phyloP scores from a whole-genome alignment of 768 basidiomycete genomes.

The Xerocomellus amylosporus region DNA sequence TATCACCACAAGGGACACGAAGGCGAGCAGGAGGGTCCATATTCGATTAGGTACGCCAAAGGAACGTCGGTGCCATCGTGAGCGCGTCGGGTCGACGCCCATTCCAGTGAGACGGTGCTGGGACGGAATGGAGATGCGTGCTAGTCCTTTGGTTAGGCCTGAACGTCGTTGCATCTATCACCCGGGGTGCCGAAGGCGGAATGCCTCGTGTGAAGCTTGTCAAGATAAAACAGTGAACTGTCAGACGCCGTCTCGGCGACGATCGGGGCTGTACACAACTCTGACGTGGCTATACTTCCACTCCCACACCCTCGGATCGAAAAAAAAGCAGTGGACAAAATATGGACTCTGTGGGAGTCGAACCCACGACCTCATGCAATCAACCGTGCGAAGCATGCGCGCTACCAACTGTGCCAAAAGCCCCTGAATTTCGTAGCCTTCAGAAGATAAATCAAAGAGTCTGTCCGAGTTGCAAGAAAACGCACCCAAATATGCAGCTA shows the following conservation, averaged over 20 bases:
- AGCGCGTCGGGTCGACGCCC: constrained; percentile 45
- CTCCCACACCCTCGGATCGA: no score
- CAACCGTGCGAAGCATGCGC: constrained; percentile 30
- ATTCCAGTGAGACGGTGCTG: constrained; percentile 41
- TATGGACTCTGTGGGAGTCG: constrained; percentile 35
- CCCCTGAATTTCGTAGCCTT: constrained; percentile 22
- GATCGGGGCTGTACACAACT: neutral
- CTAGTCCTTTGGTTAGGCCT: constrained; percentile 45
- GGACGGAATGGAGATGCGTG: constrained; percentile 52
- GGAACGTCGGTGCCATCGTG: constrained; percentile 53
- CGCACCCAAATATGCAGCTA: neutral
- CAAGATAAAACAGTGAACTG: constrained; percentile 2
- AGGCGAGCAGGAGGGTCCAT: constrained; percentile 57
- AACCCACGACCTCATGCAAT: constrained; percentile 36
- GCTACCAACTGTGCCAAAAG: constrained; percentile 51
- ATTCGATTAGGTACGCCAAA: constrained; percentile 67
- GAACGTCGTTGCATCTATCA: constrained; percentile 63
- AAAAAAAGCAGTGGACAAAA: neutral
- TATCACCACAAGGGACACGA: constrained; percentile 53
- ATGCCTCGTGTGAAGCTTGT: neutral
- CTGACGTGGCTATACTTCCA: no score
- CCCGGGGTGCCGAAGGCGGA: neutral
- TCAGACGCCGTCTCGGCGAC: neutral
- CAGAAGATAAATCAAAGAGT: neutral
- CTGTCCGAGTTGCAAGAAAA: neutral